These are phyloP conservation scores for Xylaria sp. DNA, from an alignment of 2,329 filamentous ascomycete genomes.

Conservation along the genomic window DNA sequence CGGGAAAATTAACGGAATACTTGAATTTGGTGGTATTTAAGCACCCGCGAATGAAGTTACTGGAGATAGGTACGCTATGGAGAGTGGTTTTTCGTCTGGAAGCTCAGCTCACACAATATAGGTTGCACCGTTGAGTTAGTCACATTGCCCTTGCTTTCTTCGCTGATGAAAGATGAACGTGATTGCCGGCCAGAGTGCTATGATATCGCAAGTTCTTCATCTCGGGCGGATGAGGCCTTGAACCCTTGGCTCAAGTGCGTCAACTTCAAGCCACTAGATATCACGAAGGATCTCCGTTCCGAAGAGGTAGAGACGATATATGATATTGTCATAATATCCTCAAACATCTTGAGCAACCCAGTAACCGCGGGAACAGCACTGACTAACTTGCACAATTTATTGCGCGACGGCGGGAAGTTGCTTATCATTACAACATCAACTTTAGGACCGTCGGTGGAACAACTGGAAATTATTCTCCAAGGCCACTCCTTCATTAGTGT, in stretches of 20 bases:
- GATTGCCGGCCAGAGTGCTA: slow-evolving; percentile 9
- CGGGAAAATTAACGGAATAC: slow-evolving; percentile 12
- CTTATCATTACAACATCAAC: slow-evolving; percentile 2
- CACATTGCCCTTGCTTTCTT: slow-evolving; percentile 17
- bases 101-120: not conserved
- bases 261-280: slow-evolving; percentile 11
- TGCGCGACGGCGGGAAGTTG: slow-evolving; percentile 20
- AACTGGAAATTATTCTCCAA: not conserved
- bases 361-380: not conserved
- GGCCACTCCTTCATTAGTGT: slow-evolving; percentile 8
- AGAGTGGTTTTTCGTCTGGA: not conserved
- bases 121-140: slow-evolving; percentile 7
- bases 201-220: slow-evolving; percentile 16
- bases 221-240: not conserved
- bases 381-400: slow-evolving; percentile 15
- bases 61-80: slow-evolving; percentile 17
- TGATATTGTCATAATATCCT: slow-evolving; percentile 19
- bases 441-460: not conserved
- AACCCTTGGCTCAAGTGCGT: slow-evolving; percentile 17
- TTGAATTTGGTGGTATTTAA: slow-evolving; percentile 21
- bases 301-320: slow-evolving; percentile 16
- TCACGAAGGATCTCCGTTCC: slow-evolving; percentile 14
- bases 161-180: slow-evolving; percentile 11
- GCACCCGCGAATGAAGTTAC: slow-evolving; percentile 8
- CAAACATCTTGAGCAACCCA: slow-evolving; percentile 10